Evolutionary conservation across 2,329 filamentous ascomycete genomes (phyloP), one percentile per base, ranked within the genome.

Genomic region (Colletotrichum spaethianum): DNA sequence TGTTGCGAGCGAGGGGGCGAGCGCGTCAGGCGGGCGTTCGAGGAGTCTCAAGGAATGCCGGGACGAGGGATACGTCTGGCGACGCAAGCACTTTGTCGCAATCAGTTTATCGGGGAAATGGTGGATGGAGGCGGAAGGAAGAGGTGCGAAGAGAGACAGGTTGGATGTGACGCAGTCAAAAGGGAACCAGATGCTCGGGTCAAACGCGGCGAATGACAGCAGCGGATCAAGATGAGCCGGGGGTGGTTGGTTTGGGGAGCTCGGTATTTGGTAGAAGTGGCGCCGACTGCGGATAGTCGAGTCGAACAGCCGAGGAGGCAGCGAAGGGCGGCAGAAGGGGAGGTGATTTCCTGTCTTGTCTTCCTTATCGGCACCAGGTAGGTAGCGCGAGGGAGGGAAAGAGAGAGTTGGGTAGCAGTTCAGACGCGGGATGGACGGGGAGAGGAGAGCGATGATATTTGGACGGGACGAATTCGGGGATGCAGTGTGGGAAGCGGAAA

Each of bases 131-230:
- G 23, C n/a, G 31, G 60, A 61, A 72, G 59, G 59, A 46, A 70
- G 59, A 23, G 60, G 42, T 68, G 50, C 48, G 40, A 57, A 18
- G 33, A 53, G 38, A 69, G 33, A 69, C 50, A 40, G 46, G 46
- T 40, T 69, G 64, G 42, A 64, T 72, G 65, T 70, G 65, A 72
- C 59, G 60, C 70, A 72, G 65, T 42, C 52, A 63, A 60, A 52
- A 40, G 52, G 31, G 53, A 63, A 70, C 70, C 70, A 72, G 44
- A 64, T 70, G 65, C n/a, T 69, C 60, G 70, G 70, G 70, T 70
- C 70, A 50, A 64, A 63, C 28, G 70, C 59, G 60, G 59, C 65
- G 70, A 70, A 64, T 72, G 59, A 23, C 38, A 69, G 53, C 48
- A 46, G 46, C 60, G 65, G 70, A 70, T 55, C 66, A 64, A 60